phyloP scores from a whole-genome alignment of 2,329 filamentous ascomycete genomes.

The Alternaria tenuissima region DNA sequence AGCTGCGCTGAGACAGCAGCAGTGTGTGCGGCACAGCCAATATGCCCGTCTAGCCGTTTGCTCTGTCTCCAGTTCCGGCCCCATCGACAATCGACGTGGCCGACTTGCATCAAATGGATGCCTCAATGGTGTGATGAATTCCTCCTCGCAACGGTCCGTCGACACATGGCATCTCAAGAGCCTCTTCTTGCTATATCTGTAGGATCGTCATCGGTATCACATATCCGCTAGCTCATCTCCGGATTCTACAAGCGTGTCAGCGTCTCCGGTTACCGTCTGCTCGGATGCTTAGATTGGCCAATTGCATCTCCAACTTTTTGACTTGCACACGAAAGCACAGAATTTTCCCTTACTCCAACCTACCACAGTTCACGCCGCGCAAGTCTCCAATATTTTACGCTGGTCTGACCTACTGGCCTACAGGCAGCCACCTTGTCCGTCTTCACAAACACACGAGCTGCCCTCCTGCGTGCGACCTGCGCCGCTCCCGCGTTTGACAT shows the following conservation, averaged over 20 bases:
- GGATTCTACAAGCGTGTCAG: slow-evolving; percentile 11
- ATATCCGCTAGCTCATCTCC: slow-evolving; percentile 21
- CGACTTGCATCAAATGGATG: slow-evolving; percentile 33
- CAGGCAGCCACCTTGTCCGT: slow-evolving; percentile 13
- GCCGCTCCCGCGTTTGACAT: slow-evolving; percentile 26
- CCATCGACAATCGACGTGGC: slow-evolving; percentile 38
- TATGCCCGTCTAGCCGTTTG: slow-evolving; percentile 28
- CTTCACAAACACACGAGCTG: slow-evolving; percentile 4
- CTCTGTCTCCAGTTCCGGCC: slow-evolving; percentile 19
- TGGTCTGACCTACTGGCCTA: slow-evolving; percentile 1
- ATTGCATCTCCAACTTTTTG: slow-evolving; percentile 1
- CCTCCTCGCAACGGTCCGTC: slow-evolving; percentile 7
- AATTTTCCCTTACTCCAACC: slow-evolving; percentile 5
- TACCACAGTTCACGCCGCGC: slow-evolving; percentile 9
- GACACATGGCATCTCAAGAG: slow-evolving; percentile 19
- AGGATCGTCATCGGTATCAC: slow-evolving; percentile 8
- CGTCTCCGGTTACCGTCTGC: slow-evolving; percentile 22
- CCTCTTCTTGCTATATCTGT: slow-evolving; percentile 1
- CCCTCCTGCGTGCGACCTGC: slow-evolving; percentile 13
- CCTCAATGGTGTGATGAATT: not conserved
- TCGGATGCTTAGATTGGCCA: slow-evolving; percentile 21
- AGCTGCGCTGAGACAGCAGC: slow-evolving; percentile 29
- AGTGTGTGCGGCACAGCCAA: slow-evolving; percentile 20
- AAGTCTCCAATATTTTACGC: not conserved
- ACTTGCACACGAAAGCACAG: slow-evolving; percentile 1